Conservation (phyloP, 202 grass and related monocot genomes). For the Panicum hallii region DNA sequence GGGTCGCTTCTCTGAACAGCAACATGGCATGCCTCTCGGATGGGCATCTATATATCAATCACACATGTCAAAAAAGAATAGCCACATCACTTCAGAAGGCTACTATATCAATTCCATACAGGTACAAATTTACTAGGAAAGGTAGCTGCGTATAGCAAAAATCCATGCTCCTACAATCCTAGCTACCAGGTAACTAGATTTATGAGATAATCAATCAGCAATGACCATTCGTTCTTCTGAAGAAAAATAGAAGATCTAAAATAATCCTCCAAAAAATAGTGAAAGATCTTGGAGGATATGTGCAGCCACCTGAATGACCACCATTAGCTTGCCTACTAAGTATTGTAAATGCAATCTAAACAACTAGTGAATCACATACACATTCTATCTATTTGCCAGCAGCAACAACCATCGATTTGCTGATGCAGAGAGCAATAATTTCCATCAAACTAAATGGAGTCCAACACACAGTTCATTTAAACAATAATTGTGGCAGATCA, state of each 20-base stretch:
- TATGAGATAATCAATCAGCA: conserved; percentile 3
- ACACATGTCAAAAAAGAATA: conserved; percentile 35
- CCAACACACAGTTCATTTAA: too few species aligned
- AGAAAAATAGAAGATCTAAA: background rate
- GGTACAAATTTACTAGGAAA: conserved; percentile 21
- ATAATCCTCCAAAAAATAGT: background rate
- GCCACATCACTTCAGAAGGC: background rate
- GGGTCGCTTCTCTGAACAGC: conserved; percentile 89
- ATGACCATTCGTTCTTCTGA: background rate
- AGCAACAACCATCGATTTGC: too few species aligned
- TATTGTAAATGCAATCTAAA: conserved; percentile 39
- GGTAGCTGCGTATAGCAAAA: background rate
- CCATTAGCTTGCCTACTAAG: conserved; percentile 38
- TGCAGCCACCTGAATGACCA: conserved; percentile 67
- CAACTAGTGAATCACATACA: conserved; percentile 20
- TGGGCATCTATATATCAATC: conserved; percentile 72
- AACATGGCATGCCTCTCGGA: conserved; percentile 96
- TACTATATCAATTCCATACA: conserved; percentile 8
- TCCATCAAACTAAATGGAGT: too few species aligned
- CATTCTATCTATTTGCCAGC: background rate
- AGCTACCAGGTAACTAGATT: background rate
- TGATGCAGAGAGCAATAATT: too few species aligned
- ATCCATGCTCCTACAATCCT: background rate
- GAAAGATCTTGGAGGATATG: conserved; percentile 72
- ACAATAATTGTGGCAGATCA: too few species aligned